Percentiles rank a stretch among this genome's conserved stretches.
These are phyloP conservation scores for Diplotaxis tenuifolia DNA, from an alignment of 345 rosid genomes.

Conservation along the genomic window DNA sequence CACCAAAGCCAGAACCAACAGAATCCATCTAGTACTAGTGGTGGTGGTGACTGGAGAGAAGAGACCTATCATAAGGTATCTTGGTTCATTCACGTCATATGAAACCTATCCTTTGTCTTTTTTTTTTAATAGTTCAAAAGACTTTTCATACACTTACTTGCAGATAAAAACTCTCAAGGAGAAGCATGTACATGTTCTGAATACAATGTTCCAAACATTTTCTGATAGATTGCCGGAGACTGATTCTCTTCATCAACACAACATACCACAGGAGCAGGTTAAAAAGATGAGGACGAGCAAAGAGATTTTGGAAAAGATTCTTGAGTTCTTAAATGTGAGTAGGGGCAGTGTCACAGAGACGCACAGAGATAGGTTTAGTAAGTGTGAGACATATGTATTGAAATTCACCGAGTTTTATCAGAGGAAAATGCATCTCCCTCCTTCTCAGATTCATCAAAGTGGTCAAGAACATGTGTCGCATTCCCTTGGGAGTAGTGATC, in stretches of 20 bases:
- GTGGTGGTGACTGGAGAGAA: conserved; percentile 74
- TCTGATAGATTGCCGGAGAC: conserved; percentile 41
- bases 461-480: no score
- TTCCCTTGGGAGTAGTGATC: no score
- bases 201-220: conserved; percentile 35
- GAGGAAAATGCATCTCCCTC: conserved; percentile 11
- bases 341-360: conserved; percentile 29
- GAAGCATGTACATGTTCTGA: conserved; percentile 38
- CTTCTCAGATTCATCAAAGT: no score
- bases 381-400: conserved; percentile 31
- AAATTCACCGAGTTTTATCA: conserved; percentile 1
- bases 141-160: background rate
- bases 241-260: conserved; percentile 36
- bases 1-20: no score
- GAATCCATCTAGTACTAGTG: no score
- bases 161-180: conserved; percentile 41
- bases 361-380: conserved; percentile 38
- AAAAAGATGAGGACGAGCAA: conserved; percentile 32
- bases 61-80: conserved; percentile 32
- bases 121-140: background rate
- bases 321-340: conserved; percentile 23
- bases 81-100: no score
- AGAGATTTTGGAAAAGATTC: conserved; percentile 23
- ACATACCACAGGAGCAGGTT: background rate
- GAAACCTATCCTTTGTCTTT: background rate